Percentiles rank a stretch among this genome's conserved stretches.
phyloP scores from a whole-genome alignment of 108 stramenopile genomes.

The Parietichytrium sp. region DNA sequence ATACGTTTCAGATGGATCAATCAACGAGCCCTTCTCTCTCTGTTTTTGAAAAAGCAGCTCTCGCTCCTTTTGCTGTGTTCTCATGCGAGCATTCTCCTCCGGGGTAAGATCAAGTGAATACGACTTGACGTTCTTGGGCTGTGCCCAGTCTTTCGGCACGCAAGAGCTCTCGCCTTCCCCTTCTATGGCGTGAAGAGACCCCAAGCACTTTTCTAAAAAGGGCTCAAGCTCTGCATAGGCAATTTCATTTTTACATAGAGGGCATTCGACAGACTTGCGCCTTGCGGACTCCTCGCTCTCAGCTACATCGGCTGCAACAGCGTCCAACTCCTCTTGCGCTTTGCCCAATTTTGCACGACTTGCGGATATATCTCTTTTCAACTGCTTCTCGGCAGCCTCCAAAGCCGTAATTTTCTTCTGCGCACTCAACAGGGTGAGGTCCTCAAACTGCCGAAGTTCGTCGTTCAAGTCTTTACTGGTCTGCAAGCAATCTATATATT shows the following conservation, averaged over 20 bases:
- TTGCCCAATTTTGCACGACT: not conserved
- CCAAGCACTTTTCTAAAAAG: not conserved
- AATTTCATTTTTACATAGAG: conserved; percentile 1
- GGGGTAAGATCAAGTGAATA: not conserved
- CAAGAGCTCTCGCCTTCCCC: not conserved
- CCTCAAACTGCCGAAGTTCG: not conserved
- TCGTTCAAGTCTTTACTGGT: not conserved
- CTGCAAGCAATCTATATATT: not conserved
- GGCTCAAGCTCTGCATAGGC: not conserved
- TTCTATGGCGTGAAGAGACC: not conserved
- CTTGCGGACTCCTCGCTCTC: not conserved
- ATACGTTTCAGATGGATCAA: not conserved
- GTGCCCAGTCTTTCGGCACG: not conserved
- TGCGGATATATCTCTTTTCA: not conserved
- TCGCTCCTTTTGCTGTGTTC: not conserved
- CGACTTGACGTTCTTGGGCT: not conserved
- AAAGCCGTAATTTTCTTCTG: not conserved
- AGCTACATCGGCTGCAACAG: not conserved
- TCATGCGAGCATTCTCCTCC: not conserved
- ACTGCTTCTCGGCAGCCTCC: not conserved
- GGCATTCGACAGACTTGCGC: not conserved
- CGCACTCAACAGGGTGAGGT: not conserved
- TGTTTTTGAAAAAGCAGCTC: not conserved
- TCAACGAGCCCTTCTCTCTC: not conserved
- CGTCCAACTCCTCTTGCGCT: not conserved